These are phyloP conservation scores for Metarhizium robertsii DNA, from an alignment of 2,329 filamentous ascomycete species.

Conservation along the genomic window DNA sequence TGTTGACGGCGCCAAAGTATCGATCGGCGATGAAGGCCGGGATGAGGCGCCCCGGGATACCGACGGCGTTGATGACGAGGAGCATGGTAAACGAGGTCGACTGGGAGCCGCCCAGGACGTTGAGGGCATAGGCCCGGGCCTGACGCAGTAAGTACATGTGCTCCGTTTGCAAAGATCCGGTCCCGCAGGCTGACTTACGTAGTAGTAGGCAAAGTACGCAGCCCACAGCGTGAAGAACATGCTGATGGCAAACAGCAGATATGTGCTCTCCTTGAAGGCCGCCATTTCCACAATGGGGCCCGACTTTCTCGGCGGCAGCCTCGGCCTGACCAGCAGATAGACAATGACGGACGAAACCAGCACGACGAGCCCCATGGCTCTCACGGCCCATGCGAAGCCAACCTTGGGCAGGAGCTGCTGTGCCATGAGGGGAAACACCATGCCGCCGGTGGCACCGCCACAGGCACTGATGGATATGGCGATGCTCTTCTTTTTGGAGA, in stretches of 20 bases:
- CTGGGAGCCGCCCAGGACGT: slow-evolving; percentile 36
- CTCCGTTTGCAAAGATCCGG: background rate
- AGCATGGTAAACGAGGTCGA: slow-evolving; percentile 47
- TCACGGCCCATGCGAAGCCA: slow-evolving; percentile 57
- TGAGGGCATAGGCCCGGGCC: slow-evolving; percentile 28
- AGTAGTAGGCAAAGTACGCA: slow-evolving; percentile 41
- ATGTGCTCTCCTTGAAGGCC: slow-evolving; percentile 40
- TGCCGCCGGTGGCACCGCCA: slow-evolving; percentile 52
- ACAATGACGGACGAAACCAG: slow-evolving; percentile 32
- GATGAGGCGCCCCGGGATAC: slow-evolving; percentile 45
- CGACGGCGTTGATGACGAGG: slow-evolving; percentile 49
- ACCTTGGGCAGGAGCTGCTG: slow-evolving; percentile 47
- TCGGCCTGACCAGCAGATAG: slow-evolving; percentile 33
- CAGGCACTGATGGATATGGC: slow-evolving; percentile 51
- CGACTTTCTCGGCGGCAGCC: slow-evolving; percentile 37
- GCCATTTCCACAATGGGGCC: slow-evolving; percentile 40
- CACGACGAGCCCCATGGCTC: slow-evolving; percentile 51
- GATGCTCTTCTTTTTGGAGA: slow-evolving; percentile 46
- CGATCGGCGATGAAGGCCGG: slow-evolving; percentile 46
- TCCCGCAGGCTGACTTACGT: slow-evolving; percentile 17
- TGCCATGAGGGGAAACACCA: slow-evolving; percentile 52
- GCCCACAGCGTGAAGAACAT: slow-evolving; percentile 36
- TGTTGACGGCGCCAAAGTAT: slow-evolving; percentile 44
- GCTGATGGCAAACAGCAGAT: slow-evolving; percentile 24
- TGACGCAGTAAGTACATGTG: slow-evolving; percentile 7